phyloP scores from a whole-genome alignment of 2,329 filamentous ascomycete genomes.

The Colletotrichum agaves region DNA sequence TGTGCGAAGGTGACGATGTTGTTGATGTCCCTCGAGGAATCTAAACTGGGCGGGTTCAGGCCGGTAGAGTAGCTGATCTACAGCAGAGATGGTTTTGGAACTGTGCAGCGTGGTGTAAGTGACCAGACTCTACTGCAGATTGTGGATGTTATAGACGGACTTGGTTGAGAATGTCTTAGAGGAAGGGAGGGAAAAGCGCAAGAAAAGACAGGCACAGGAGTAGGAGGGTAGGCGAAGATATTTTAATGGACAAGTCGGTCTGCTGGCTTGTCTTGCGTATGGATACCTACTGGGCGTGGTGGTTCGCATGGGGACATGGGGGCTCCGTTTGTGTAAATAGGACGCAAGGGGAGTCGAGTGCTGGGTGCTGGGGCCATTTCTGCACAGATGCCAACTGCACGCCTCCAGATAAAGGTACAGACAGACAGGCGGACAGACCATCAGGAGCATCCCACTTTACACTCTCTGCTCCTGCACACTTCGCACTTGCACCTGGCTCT shows the following conservation, averaged over 20 bases:
- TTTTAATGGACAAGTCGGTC: constrained; percentile 36
- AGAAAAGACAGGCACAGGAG: not conserved
- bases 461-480: constrained; percentile 13
- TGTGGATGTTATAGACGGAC: constrained; percentile 1
- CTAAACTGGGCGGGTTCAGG: constrained; percentile 36
- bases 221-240: constrained; percentile 33
- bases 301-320: constrained; percentile 21
- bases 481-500: constrained; percentile 11
- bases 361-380: constrained; percentile 16
- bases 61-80: constrained; percentile 27
- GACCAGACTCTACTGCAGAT: constrained; percentile 19
- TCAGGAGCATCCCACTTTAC: constrained; percentile 14
- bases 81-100: constrained; percentile 20
- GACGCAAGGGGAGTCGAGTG: constrained; percentile 8
- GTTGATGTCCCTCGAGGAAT: constrained; percentile 31
- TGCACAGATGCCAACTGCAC: constrained; percentile 32
- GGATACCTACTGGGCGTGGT: constrained; percentile 11
- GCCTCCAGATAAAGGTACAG: constrained; percentile 20
- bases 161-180: not conserved
- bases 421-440: constrained; percentile 27
- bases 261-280: constrained; percentile 25
- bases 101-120: constrained; percentile 22
- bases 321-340: constrained; percentile 36
- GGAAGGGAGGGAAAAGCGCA: not conserved
- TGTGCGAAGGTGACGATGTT: constrained; percentile 26